Percentiles rank a stretch among this genome's conserved stretches.
Conservation (phyloP, 169 alveolate species). For the Cryptosporidium sp. region DNA sequence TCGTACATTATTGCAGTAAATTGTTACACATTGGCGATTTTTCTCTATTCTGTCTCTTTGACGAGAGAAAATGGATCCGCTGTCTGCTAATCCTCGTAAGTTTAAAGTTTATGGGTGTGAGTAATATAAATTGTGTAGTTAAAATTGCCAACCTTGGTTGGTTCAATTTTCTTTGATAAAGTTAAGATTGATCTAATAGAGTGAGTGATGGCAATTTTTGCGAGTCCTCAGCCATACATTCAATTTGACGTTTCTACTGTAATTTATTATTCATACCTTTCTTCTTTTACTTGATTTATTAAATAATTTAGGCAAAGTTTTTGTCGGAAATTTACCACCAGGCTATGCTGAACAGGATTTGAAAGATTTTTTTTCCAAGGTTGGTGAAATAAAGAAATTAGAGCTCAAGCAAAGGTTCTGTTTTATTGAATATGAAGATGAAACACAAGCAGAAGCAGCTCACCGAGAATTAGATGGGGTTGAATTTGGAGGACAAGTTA, state of each 20-base stretch:
- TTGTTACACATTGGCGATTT: constrained; percentile 13
- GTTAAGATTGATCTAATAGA: not conserved
- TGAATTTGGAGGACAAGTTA: constrained; percentile 73
- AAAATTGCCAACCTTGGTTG: not conserved
- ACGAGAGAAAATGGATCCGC: constrained; percentile 60
- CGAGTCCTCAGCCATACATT: not conserved
- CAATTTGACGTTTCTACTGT: not conserved
- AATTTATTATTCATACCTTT: not conserved
- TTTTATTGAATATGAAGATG: constrained; percentile 85
- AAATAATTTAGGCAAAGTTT: constrained; percentile 80
- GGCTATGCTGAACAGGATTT: constrained; percentile 87
- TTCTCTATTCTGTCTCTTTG: constrained; percentile 3
- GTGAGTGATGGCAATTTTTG: not conserved
- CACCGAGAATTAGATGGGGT: constrained; percentile 77
- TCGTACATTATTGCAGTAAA: constrained; percentile 1
- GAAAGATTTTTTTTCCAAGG: constrained; percentile 82
- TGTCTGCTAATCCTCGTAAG: constrained; percentile 77
- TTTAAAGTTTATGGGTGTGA: constrained; percentile 4
- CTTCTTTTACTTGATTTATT: not conserved
- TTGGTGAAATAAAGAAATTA: constrained; percentile 84
- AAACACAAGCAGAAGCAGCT: constrained; percentile 85
- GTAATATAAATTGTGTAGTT: not conserved
- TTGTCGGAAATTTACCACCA: constrained; percentile 86
- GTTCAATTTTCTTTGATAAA: too few species aligned
- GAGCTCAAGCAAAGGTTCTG: constrained; percentile 87